A percentile compares a stretch with the other conserved stretches of the same genome.
These are phyloP conservation scores for Brassica carinata DNA, from an alignment of 345 rosid species.

Conservation along the genomic window DNA sequence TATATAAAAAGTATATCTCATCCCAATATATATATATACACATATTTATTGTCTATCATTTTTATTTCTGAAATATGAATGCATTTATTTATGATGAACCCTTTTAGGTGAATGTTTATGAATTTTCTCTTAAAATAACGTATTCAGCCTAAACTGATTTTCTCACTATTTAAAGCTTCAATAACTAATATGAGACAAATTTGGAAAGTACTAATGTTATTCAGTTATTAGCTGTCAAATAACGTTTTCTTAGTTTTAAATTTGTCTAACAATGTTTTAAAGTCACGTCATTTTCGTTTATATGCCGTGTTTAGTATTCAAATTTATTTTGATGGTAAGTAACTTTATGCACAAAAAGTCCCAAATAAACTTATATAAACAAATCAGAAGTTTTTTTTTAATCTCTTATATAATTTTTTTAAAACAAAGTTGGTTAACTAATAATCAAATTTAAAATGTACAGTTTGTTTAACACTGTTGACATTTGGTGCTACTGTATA, in stretches of 20 bases:
- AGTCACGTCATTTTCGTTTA: background rate
- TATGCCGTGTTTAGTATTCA: background rate
- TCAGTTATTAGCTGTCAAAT: background rate
- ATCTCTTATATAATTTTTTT: background rate
- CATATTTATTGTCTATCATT: background rate
- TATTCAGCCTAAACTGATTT: background rate
- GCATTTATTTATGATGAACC: constrained; percentile 14
- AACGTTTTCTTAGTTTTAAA: background rate
- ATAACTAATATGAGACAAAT: background rate
- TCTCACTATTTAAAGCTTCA: background rate
- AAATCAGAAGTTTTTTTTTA: background rate
- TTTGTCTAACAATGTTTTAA: background rate
- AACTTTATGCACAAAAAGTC: background rate
- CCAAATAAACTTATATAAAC: background rate
- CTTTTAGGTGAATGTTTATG: constrained; percentile 11
- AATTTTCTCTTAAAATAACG: background rate
- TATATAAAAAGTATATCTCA: background rate
- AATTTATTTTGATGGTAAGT: background rate
- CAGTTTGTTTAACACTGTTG: background rate
- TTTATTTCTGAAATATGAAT: background rate
- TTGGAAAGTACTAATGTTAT: background rate
- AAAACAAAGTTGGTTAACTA: background rate
- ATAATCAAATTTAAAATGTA: background rate
- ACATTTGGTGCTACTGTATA: background rate
- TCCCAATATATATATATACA: background rate